Evolutionary conservation across 768 basidiomycete genomes (phyloP).

Genomic region (Kwoniella sp.): DNA sequence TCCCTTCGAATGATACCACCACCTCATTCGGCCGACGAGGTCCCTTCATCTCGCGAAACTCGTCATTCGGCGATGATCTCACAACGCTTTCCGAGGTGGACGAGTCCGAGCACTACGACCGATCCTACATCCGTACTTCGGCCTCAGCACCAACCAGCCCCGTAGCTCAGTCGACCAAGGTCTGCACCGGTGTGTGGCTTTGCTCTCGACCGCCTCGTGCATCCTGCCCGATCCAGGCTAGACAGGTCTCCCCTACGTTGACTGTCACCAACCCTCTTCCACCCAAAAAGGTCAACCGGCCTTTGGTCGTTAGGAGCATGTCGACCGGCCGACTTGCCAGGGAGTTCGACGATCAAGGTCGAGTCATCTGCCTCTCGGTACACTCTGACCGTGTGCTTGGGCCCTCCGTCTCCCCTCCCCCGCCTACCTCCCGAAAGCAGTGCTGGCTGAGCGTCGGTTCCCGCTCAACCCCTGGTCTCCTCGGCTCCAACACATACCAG

Average conservation of each 20-base stretch:
- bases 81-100: constrained; percentile 9
- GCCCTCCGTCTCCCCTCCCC: constrained; percentile 1
- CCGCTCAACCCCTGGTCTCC: neutral
- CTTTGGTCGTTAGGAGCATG: constrained; percentile 21
- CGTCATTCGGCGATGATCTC: constrained; percentile 13
- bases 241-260: neutral
- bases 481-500: constrained; percentile 8
- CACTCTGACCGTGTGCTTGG: constrained; percentile 33
- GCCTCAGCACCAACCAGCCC: constrained; percentile 1
- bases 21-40: constrained; percentile 2
- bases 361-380: constrained; percentile 22
- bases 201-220: constrained; percentile 8
- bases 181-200: constrained; percentile 14
- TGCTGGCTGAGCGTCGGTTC: neutral
- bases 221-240: neutral
- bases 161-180: neutral
- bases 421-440: neutral
- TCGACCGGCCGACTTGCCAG: constrained; percentile 30
- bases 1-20: neutral
- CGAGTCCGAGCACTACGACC: constrained; percentile 2
- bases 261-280: constrained; percentile 3
- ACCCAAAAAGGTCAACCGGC: constrained; percentile 10
- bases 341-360: constrained; percentile 28
- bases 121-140: constrained; percentile 1
- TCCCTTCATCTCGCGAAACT: constrained; percentile 6